Evolutionary conservation across 176 grass and related monocot genomes (phyloP).

Genomic region (Puccinellia tenuiflora): DNA sequence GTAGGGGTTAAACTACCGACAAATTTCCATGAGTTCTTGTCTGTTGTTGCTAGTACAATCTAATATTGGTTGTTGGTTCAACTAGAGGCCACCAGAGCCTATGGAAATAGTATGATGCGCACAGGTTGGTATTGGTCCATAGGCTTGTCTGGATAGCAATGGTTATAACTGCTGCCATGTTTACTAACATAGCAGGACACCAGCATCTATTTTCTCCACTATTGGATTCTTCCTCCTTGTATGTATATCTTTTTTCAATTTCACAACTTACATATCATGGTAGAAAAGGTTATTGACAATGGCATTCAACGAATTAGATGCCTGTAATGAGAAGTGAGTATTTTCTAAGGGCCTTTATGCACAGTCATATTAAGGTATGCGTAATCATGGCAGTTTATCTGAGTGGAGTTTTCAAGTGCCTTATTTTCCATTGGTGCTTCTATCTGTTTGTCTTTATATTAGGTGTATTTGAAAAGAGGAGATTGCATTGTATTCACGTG

Average conservation of each 20-base stretch:
- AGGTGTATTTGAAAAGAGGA: neutral
- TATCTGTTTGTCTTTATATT: neutral
- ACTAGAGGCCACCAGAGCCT: neutral
- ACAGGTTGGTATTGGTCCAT: slow-evolving; percentile 5
- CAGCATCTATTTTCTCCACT: neutral
- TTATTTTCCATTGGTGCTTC: neutral
- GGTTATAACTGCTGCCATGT: neutral
- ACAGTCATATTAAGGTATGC: neutral
- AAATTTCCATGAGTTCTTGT: slow-evolving; percentile 12
- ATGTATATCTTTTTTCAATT: neutral
- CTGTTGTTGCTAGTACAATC: neutral
- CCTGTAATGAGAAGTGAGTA: neutral
- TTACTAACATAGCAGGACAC: neutral
- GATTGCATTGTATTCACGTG: neutral
- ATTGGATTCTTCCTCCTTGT: neutral
- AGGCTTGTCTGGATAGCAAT: neutral
- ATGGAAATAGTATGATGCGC: neutral
- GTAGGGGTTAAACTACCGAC: neutral
- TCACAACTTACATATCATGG: neutral
- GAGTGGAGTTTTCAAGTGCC: neutral
- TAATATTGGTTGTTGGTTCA: slow-evolving; percentile 10
- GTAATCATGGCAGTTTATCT: neutral
- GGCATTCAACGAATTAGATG: neutral
- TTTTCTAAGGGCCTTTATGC: neutral
- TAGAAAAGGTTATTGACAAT: neutral